A percentile compares a stretch with the other conserved stretches of the same genome.
Conservation (phyloP, 805 yeast genomes). For the Kodamaea neixiangensis region DNA sequence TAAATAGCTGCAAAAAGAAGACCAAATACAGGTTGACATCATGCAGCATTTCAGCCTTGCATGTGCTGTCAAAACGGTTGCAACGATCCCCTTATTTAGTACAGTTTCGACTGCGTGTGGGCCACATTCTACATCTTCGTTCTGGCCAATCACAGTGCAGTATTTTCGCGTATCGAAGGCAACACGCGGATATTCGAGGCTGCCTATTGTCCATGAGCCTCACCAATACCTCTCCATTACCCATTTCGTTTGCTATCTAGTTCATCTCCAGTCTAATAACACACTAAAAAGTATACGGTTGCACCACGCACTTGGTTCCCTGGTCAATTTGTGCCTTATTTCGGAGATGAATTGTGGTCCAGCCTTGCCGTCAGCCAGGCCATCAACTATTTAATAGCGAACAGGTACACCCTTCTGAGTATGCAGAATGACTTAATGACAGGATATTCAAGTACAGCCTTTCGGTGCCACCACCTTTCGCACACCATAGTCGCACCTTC, state of each 20-base stretch:
- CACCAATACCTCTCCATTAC: background rate
- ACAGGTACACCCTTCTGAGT: no score
- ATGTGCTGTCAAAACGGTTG: background rate
- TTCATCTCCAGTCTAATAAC: background rate
- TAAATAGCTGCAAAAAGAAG: background rate
- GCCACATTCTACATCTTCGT: background rate
- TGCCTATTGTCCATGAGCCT: background rate
- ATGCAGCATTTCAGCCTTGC: constrained; percentile 1
- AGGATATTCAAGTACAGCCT: no score
- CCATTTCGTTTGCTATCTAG: background rate
- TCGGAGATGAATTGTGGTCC: background rate
- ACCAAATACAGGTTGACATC: background rate
- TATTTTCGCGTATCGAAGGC: constrained; percentile 1
- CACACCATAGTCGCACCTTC: no score
- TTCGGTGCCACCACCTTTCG: no score
- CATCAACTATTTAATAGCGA: no score
- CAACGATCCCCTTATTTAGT: background rate
- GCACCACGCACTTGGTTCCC: background rate
- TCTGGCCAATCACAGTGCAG: background rate
- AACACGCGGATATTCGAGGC: background rate
- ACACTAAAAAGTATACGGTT: background rate
- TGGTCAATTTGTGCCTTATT: background rate
- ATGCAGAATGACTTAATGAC: no score
- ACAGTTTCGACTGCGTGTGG: background rate
- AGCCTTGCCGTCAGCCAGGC: no score